phyloP scores from a whole-genome alignment of 116 monocot species.

The Phalaenopsis hybrid region DNA sequence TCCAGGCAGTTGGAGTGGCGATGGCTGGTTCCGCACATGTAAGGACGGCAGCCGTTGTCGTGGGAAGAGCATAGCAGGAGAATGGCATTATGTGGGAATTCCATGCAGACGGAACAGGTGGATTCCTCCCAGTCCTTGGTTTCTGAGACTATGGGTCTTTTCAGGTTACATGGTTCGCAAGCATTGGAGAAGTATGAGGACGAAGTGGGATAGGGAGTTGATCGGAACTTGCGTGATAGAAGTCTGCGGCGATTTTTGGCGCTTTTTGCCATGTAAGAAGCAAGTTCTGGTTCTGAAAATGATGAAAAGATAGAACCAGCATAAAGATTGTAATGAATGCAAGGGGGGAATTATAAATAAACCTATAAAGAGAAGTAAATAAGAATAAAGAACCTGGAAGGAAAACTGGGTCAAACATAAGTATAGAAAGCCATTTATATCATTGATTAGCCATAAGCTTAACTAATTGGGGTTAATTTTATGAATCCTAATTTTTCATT shows the following conservation, averaged over 20 bases:
- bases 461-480: no score
- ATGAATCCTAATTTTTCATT: no score
- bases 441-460: no score
- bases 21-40: constrained; percentile 81
- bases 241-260: constrained; percentile 20
- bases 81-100: constrained; percentile 83
- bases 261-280: constrained; percentile 44
- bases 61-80: constrained; percentile 84
- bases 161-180: constrained; percentile 3
- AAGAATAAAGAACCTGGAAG: no score
- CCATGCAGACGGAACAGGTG: constrained; percentile 87
- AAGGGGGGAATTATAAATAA: no score
- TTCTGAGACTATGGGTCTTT: constrained; percentile 23
- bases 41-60: constrained; percentile 90
- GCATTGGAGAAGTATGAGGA: not conserved
- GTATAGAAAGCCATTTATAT: no score
- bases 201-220: constrained; percentile 30
- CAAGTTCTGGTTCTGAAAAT: no score
- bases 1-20: constrained; percentile 84
- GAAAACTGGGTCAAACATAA: no score
- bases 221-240: constrained; percentile 17
- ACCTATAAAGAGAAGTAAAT: no score
- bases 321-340: no score
- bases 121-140: constrained; percentile 74
- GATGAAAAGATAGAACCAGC: no score